Evolutionary conservation across 164 flowering plant species (phyloP).

Genomic region (Cinnamomum micranthum): DNA sequence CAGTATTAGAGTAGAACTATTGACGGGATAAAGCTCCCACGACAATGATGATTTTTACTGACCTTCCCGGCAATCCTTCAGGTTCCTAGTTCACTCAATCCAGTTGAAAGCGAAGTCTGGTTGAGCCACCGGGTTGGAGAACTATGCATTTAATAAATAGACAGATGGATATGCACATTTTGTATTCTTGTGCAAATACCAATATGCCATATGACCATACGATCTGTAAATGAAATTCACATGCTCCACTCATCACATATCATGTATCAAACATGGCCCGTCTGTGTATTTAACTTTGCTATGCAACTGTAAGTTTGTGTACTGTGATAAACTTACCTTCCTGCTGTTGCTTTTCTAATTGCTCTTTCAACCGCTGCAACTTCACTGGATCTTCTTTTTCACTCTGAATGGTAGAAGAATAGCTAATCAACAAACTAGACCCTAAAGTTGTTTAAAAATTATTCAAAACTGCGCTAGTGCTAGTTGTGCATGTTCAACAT

Average conservation of each 20-base stretch:
- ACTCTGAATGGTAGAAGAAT: conserved; percentile 30
- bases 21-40: no score
- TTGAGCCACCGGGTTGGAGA: no score
- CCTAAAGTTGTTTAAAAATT: not conserved
- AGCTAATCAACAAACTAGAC: conserved; percentile 3
- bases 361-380: conserved; percentile 52
- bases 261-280: no score
- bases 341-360: conserved; percentile 54
- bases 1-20: no score
- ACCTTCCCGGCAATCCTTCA: no score
- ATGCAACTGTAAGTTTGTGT: not conserved
- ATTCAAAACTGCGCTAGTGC: not conserved
- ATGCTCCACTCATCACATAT: not conserved
- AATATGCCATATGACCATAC: no score
- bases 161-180: not conserved
- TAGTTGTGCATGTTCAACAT: not conserved
- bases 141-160: no score
- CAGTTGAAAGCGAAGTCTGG: no score
- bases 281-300: not conserved
- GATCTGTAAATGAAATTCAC: no score
- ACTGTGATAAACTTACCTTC: conserved; percentile 47
- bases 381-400: conserved; percentile 49
- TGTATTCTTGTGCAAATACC: not conserved
- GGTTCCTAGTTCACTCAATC: no score
- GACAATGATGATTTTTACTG: no score